Conservation (phyloP, 1,284 basidiomycete species). For the Ustilago nuda region DNA sequence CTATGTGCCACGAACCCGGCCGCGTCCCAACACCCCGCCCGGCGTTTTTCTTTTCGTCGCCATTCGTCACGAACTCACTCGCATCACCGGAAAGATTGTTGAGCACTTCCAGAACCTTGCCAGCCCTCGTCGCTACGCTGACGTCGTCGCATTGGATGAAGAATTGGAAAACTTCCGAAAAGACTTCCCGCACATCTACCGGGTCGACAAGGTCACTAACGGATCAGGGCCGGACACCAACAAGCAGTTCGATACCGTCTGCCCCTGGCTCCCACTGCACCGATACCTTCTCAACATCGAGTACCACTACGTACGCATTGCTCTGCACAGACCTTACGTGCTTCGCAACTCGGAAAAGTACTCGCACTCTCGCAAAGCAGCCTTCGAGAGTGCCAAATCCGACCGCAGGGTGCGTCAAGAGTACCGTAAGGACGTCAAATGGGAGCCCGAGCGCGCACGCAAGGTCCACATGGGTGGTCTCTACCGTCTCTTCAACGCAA, state of each 20-base stretch:
- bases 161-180: conserved; percentile 88
- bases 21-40: conserved; percentile 73
- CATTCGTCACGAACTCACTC: conserved; percentile 82
- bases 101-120: conserved; percentile 94
- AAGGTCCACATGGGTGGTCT: conserved; percentile 63
- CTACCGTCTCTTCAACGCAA: conserved; percentile 63
- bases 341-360: conserved; percentile 62
- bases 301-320: conserved; percentile 63
- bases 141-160: conserved; percentile 85
- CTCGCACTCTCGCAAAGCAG: conserved; percentile 55
- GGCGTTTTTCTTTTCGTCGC: conserved; percentile 89
- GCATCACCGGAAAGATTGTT: conserved; percentile 89
- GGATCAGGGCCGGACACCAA: conserved; percentile 65
- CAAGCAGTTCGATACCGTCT: conserved; percentile 56
- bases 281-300: conserved; percentile 66
- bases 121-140: conserved; percentile 80
- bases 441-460: conserved; percentile 56
- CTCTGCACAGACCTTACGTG: conserved; percentile 63
- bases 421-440: conserved; percentile 59
- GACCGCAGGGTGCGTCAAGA: conserved; percentile 60
- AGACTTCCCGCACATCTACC: conserved; percentile 79
- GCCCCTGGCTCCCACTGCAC: conserved; percentile 61
- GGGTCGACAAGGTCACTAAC: conserved; percentile 76
- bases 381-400: conserved; percentile 58
- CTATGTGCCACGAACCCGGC: conserved; percentile 36